These are phyloP conservation scores for Plantago ovata DNA, from an alignment of 257 asterid genomes.

Conservation along the genomic window DNA sequence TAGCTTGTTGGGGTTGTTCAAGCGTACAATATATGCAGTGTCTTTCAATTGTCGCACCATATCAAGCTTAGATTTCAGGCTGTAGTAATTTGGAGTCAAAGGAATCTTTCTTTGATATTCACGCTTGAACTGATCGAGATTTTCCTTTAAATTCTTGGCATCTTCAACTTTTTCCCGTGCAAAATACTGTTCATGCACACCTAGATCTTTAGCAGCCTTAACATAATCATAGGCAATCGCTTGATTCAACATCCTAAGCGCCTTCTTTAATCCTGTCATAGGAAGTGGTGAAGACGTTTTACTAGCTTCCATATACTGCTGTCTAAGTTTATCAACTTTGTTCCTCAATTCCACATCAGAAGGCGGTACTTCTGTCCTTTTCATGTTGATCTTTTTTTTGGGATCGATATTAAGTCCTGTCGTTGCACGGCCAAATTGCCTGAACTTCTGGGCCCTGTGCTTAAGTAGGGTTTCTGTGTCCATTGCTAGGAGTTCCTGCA, in stretches of 20 bases:
- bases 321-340: slow-evolving; percentile 61
- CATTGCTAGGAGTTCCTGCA: slow-evolving; percentile 76
- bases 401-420: slow-evolving; percentile 76
- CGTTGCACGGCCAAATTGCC: slow-evolving; percentile 62
- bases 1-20: no score
- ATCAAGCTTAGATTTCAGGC: slow-evolving; percentile 51
- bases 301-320: slow-evolving; percentile 46
- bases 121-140: slow-evolving; percentile 46
- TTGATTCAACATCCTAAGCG: slow-evolving; percentile 50
- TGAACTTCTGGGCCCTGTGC: slow-evolving; percentile 69
- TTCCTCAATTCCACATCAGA: slow-evolving; percentile 48
- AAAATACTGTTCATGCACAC: slow-evolving; percentile 52
- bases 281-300: slow-evolving; percentile 34
- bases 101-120: slow-evolving; percentile 57
- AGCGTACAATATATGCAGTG: no score
- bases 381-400: slow-evolving; percentile 54
- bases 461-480: slow-evolving; percentile 57
- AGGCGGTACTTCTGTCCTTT: slow-evolving; percentile 57
- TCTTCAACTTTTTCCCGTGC: slow-evolving; percentile 58
- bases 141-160: slow-evolving; percentile 49
- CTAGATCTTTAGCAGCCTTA: slow-evolving; percentile 67
- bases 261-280: slow-evolving; percentile 33
- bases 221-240: slow-evolving; percentile 57
- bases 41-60: no score
- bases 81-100: slow-evolving; percentile 58